Base-by-base conservation (phyloP, 1,284 basidiomycete genomes). In the Ceratobasidium sp. region DNA sequence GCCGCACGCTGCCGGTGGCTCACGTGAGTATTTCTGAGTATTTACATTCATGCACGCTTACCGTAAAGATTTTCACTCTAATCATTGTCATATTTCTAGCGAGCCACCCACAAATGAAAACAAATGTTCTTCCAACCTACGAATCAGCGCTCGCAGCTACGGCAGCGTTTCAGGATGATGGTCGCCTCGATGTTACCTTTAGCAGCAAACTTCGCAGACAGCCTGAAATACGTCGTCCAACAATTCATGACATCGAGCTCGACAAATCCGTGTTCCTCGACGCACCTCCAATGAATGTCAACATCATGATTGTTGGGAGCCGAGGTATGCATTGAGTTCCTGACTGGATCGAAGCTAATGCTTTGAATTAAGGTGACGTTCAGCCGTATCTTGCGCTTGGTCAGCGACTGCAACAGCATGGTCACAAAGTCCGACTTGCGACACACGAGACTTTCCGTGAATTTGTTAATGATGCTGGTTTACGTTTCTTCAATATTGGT, bases 351-450 rank as follows among this genome's bases (percentile, higher is more conserved):
- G 32, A 28, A 2, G 3, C 28, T 26, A 38, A 38, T 46, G 14
- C 28, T 21, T 26, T 21, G 70, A 7, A n/a, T 52, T 35, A 30
- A 87, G 89, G 89, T 46, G 89, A 91, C 76, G 89, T 92, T 0
- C 89, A 91, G 78, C 90, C 89, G 0, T 91, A 88, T 77, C 81
- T 91, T 14, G 89, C 89, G 0, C 82, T 91, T 0, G 88, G 87
- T 2, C 83, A 87, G 72, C 80, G 82, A 23, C 81, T 92, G 0
- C 79, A 84, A 21, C 79, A 81, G 44, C 81, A 87, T 75, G 87
- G 87, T 0, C 89, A 92, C 79, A 83, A 85, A 11, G 85, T 91
- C 43, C 84, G 89, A 2, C 87, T 91, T 26, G 90, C 88, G 0
- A 88, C 89, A 0, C 90, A 91, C 77, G 84, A 83, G 69, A 87